phyloP scores from a whole-genome alignment of 306 rosid species.

The Prunus mira region DNA sequence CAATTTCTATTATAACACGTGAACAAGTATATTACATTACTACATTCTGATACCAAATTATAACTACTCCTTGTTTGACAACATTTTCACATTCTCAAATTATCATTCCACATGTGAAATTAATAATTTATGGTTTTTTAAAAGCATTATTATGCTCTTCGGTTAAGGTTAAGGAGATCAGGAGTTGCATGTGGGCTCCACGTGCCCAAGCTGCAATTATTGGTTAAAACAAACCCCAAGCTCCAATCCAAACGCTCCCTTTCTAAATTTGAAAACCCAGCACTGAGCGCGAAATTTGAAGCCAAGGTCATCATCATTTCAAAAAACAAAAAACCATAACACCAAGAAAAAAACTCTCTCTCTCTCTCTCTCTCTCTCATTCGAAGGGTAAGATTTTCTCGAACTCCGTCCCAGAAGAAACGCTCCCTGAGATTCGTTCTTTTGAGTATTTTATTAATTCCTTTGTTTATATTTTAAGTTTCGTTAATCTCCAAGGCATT shows the following conservation, averaged over 20 bases:
- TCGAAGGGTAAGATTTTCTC: neutral
- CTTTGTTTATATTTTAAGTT: neutral
- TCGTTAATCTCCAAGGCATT: neutral
- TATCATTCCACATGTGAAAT: no score
- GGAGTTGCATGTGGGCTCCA: neutral
- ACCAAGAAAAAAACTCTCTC: neutral
- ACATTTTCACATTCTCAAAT: no score
- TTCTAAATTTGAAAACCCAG: slow-evolving; percentile 22
- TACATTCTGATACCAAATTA: no score
- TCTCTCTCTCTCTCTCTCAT: neutral
- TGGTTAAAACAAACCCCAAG: neutral
- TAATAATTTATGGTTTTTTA: no score
- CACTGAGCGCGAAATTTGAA: slow-evolving; percentile 27
- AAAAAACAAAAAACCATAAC: neutral
- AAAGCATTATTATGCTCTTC: no score
- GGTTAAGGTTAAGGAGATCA: neutral
- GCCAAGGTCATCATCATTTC: neutral
- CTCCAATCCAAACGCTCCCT: slow-evolving; percentile 6
- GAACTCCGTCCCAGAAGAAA: neutral
- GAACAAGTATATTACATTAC: no score
- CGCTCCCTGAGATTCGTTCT: slow-evolving; percentile 10
- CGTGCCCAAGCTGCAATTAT: neutral
- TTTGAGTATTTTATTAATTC: neutral
- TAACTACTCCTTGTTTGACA: no score
- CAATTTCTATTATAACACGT: no score